Conservation (phyloP, 2,329 filamentous ascomycete genomes). For the Pseudocercospora pini-densiflorae region DNA sequence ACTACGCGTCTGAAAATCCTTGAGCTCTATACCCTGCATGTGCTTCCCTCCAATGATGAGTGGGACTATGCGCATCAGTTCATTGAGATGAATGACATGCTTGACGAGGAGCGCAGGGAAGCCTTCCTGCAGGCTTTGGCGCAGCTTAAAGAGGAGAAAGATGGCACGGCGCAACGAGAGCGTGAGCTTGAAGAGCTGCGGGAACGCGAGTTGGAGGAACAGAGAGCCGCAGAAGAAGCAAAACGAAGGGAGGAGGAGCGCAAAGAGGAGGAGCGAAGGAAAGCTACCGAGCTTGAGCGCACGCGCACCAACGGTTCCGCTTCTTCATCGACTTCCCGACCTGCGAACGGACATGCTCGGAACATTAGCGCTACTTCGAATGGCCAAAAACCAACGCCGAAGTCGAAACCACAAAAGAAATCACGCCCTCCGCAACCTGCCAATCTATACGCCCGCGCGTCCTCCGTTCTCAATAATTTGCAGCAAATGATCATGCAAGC, state of each 20-base stretch:
- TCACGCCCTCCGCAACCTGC: slow-evolving; percentile 22
- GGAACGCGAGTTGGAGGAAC: slow-evolving; percentile 51
- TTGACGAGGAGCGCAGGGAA: slow-evolving; percentile 91
- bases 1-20: slow-evolving; percentile 82
- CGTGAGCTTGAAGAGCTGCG: slow-evolving; percentile 64
- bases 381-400: slow-evolving; percentile 14
- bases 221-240: slow-evolving; percentile 37
- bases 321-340: slow-evolving; percentile 11
- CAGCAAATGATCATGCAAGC: slow-evolving; percentile 46
- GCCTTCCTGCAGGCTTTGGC: slow-evolving; percentile 86
- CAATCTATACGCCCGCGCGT: slow-evolving; percentile 34
- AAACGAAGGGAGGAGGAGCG: slow-evolving; percentile 37
- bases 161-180: slow-evolving; percentile 68
- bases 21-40: slow-evolving; percentile 92
- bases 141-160: slow-evolving; percentile 80
- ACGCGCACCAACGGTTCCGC: slow-evolving; percentile 19
- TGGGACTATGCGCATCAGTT: slow-evolving; percentile 97
- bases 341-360: slow-evolving; percentile 14
- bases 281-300: slow-evolving; percentile 34
- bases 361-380: slow-evolving; percentile 10
- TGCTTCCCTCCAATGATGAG: slow-evolving; percentile 89
- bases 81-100: slow-evolving; percentile 79
- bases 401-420: slow-evolving; percentile 29
- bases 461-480: slow-evolving; percentile 50
- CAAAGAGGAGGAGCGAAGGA: slow-evolving; percentile 39